Conservation (phyloP, 1,284 basidiomycete genomes). For the Apiotrichum domesticum region DNA sequence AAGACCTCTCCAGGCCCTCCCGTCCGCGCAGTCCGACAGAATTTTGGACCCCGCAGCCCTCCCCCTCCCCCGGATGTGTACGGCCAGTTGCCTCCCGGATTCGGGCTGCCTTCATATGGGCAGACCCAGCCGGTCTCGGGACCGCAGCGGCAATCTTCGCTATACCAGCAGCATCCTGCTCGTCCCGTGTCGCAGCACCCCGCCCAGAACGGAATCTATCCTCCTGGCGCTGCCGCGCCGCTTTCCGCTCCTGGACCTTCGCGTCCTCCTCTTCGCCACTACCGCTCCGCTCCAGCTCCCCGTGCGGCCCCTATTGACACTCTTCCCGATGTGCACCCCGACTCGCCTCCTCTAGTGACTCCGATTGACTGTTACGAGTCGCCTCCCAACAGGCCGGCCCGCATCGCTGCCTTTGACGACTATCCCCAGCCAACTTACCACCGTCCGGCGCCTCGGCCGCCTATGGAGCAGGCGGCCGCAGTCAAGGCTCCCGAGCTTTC, state of each 20-base stretch:
- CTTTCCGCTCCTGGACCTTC: not conserved
- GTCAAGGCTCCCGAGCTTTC: too few relatives aligned
- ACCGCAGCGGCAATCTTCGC: too few relatives aligned
- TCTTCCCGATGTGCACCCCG: not conserved
- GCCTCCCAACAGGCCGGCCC: not conserved
- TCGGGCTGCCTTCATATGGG: not conserved
- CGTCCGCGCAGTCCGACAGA: not conserved
- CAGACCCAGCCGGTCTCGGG: too few relatives aligned
- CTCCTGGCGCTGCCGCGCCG: too few relatives aligned
- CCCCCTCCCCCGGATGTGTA: not conserved
- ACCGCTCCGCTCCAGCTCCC: conserved; percentile 1
- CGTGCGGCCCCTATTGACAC: not conserved
- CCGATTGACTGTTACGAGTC: not conserved
- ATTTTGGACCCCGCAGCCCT: not conserved
- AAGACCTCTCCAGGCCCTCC: too few relatives aligned
- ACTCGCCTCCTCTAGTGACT: too few relatives aligned
- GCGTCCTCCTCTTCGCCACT: conserved; percentile 3
- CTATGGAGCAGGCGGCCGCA: not conserved
- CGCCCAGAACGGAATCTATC: too few relatives aligned
- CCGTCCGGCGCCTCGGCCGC: not conserved
- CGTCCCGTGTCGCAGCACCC: too few relatives aligned
- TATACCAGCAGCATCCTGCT: too few relatives aligned
- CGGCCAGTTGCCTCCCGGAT: not conserved
- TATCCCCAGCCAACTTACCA: not conserved
- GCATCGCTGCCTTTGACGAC: not conserved